Base-by-base conservation (phyloP, 768 basidiomycete species). In the Agrocybe praecox region DNA sequence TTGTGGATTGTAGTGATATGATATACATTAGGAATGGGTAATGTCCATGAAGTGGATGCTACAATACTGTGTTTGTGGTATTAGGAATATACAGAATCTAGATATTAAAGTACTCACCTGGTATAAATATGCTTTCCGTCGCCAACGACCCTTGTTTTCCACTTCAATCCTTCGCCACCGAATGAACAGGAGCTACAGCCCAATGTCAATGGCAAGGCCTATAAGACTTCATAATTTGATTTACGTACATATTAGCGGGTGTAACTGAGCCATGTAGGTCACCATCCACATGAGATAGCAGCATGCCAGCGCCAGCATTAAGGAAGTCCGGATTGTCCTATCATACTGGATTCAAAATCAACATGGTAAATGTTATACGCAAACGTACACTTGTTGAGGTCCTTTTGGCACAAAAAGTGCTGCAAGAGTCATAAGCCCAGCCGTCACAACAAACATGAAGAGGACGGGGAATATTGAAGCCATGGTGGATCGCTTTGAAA, bases 211-310 rank as follows among this genome's bases (percentile, higher is more conserved):
- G 32, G 2, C 29, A 22, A 49, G 14, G 44, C 33, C 11, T 21
- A 19, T 15, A 33, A 17, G 6, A 44, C n/a, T 36, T 6, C 18
- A 23, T n/a, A 14, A 22, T 5, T 10, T 10, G n/a, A 1, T n/a
- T 74, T 29, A 29, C 85, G 59, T 61, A 96, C 96, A 75, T 67
- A 96, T 87, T 49, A 98, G 80, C 34, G 96, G 96, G 68, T 98
- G 87, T 49, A 97, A 72, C 68, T 98, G 96, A 1, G 95, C 94
- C 69, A 97, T 80, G 74, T 96, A 98, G n/a, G 96, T 95, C 67
- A 96, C 85, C 76, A 89, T 89, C 96, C 96, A 98, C 87, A 98
- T 88, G 65, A 98, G 83, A 76, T 95, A 98, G 74, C 92, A 96
- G 53, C 83, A 89, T 2, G 85, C 77, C 17, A 98, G 72, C 2